Evolutionary conservation across 2,329 filamentous ascomycete genomes (phyloP).

Genomic region (Stachybotrys echinatus): DNA sequence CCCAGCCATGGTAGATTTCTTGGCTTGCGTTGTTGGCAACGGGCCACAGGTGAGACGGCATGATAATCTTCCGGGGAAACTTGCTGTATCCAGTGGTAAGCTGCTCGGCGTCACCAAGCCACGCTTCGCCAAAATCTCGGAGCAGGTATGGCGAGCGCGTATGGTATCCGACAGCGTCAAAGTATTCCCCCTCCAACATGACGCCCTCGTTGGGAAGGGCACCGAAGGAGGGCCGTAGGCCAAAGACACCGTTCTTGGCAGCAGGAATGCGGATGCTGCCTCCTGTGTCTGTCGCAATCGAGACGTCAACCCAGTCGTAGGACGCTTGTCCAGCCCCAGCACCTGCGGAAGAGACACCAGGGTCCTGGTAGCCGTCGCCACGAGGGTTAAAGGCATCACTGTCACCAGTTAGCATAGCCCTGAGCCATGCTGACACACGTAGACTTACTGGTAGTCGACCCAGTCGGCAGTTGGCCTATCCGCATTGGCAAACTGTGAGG

Average conservation of each 20-base stretch:
- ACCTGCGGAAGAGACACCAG: background rate
- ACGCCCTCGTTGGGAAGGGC: slow-evolving; percentile 8
- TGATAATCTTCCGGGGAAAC: background rate
- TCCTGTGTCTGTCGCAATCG: background rate
- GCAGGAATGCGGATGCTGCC: slow-evolving; percentile 10
- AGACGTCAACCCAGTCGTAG: background rate
- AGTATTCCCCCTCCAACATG: background rate
- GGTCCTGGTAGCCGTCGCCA: background rate
- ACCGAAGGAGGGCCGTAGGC: slow-evolving; percentile 9
- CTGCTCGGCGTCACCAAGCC: background rate
- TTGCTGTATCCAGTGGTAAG: background rate
- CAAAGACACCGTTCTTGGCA: slow-evolving; percentile 7
- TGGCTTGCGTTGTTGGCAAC: background rate
- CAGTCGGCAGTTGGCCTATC: slow-evolving; percentile 40
- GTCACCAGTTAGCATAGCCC: background rate
- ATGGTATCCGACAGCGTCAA: background rate
- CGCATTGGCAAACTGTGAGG: slow-evolving; percentile 37
- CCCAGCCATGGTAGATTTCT: background rate
- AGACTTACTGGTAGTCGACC: slow-evolving; percentile 15
- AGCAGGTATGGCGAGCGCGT: background rate
- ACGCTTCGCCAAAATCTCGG: background rate
- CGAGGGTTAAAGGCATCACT: slow-evolving; percentile 18
- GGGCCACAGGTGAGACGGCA: background rate
- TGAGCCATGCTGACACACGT: background rate
- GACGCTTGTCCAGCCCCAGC: background rate